These are phyloP conservation scores for Lagerstroemia speciosa DNA, from an alignment of 345 rosid species.

Conservation along the genomic window DNA sequence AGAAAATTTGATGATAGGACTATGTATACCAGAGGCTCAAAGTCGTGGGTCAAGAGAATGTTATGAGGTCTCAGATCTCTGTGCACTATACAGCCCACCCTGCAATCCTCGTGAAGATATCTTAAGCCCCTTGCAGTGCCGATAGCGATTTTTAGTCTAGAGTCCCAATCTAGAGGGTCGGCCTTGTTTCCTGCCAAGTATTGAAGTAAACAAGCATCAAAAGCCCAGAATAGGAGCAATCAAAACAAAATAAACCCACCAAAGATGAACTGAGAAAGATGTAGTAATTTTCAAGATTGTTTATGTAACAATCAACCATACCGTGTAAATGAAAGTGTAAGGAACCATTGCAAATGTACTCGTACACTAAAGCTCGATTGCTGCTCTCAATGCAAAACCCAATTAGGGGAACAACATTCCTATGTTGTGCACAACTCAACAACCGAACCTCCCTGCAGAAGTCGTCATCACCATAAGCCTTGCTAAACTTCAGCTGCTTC, in stretches of 20 bases:
- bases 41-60: conserved; percentile 66
- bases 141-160: conserved; percentile 50
- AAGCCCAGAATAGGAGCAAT: conserved; percentile 1
- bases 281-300: not conserved
- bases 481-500: conserved; percentile 38
- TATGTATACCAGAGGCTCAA: conserved; percentile 50
- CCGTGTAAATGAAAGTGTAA: conserved; percentile 63
- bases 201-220: not conserved
- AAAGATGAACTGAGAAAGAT: not conserved
- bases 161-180: conserved; percentile 38
- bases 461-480: conserved; percentile 52
- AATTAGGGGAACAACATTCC: conserved; percentile 57
- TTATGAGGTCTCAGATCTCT: conserved; percentile 54
- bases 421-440: conserved; percentile 70
- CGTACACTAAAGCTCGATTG: conserved; percentile 51
- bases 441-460: conserved; percentile 63
- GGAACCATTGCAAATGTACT: conserved; percentile 68
- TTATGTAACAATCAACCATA: conserved; percentile 13
- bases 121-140: conserved; percentile 65
- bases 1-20: not conserved
- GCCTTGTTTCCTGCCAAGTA: conserved; percentile 32
- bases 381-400: conserved; percentile 52
- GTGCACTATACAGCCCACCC: conserved; percentile 68
- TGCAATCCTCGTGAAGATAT: conserved; percentile 75
- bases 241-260: not conserved